Evolutionary conservation across 2,329 filamentous ascomycete genomes (phyloP), one percentile per base, ranked within the genome.

Genomic region (Tolypocladium album): DNA sequence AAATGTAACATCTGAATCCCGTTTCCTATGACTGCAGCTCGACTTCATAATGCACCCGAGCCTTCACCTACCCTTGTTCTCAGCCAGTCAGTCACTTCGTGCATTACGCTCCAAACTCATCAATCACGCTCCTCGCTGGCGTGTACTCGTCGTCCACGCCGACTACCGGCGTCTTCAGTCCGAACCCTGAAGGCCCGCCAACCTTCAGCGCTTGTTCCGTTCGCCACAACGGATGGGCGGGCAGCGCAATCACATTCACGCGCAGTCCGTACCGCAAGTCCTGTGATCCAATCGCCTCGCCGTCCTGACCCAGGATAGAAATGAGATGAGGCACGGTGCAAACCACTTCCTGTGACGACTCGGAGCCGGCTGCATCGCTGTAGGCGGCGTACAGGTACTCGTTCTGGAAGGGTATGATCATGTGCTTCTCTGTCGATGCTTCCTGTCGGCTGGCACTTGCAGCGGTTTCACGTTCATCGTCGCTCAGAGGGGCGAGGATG

Each of bases 221-320:
- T 65, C 71, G 79, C 80, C 81, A 83, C 13, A 81, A 64, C 0
- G 79, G 78, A 60, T 80, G 78, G 1, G 78, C 76, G 2, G 78
- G 72, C 39, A 83, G 69, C 0, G 73, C 80, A 61, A 83, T 77
- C 0, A 83, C 79, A 39, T 68, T 77, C 0, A 82, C 80, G 4
- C 75, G 70, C 3, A 82, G 63, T 0, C 81, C 81, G 59, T 82
- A 83, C 12, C 79, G 72, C 38, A 81, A 68, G 31, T 82, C 79
- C 17, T 78, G 76, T 0, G 79, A 78, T 0, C 79, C 79, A 5
- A 82, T 72, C 0, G 79, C 79, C 56, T 78, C 78, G 0, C 79
- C 79, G 56, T 80, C 78, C 43, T 74, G 71, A 1, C 72, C 73
- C 0, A 75, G 65, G 3, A 75, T 69, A 0, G 73, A 74, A 1